Evolutionary conservation across 768 basidiomycete genomes (phyloP).

Genomic region (Auriscalpium vulgare): DNA sequence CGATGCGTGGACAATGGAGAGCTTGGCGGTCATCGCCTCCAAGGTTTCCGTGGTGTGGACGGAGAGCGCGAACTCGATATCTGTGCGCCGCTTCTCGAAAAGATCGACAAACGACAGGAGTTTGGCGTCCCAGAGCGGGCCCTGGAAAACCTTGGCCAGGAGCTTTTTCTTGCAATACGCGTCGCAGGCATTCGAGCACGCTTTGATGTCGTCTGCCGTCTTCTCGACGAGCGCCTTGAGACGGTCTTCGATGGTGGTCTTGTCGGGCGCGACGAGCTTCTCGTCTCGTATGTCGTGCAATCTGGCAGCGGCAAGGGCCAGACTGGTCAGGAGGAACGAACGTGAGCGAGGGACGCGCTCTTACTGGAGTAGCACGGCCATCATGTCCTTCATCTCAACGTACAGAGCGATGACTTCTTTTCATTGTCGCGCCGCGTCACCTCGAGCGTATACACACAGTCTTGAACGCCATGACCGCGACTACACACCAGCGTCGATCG

Average conservation of each 20-base stretch:
- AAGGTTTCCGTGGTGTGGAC: constrained; percentile 19
- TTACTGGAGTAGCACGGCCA: constrained; percentile 20
- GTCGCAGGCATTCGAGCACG: constrained; percentile 23
- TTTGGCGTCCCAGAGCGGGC: constrained; percentile 21
- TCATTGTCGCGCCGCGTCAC: constrained; percentile 43
- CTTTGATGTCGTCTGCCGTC: constrained; percentile 18
- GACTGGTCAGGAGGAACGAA: background rate
- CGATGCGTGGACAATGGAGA: constrained; percentile 6
- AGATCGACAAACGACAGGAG: constrained; percentile 18
- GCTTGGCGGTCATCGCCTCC: constrained; percentile 2
- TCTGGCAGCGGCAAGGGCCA: constrained; percentile 10
- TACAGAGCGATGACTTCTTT: constrained; percentile 38
- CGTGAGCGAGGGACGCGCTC: background rate
- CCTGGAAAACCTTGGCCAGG: constrained; percentile 21
- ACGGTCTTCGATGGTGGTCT: constrained; percentile 26
- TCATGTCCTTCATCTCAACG: constrained; percentile 43
- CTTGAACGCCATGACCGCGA: constrained; percentile 43
- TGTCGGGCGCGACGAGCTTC: constrained; percentile 23
- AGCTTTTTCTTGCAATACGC: constrained; percentile 24
- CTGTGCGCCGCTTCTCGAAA: constrained; percentile 18
- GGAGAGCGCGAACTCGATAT: constrained; percentile 23
- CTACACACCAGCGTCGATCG: constrained; percentile 14
- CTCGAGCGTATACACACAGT: constrained; percentile 39
- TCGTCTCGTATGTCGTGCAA: constrained; percentile 25
- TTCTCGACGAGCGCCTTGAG: constrained; percentile 22